Percentiles rank a stretch among this genome's conserved stretches.
Evolutionary conservation across 148 eudicot genomes (phyloP).

Genomic region (Vaccinium corymbosum): DNA sequence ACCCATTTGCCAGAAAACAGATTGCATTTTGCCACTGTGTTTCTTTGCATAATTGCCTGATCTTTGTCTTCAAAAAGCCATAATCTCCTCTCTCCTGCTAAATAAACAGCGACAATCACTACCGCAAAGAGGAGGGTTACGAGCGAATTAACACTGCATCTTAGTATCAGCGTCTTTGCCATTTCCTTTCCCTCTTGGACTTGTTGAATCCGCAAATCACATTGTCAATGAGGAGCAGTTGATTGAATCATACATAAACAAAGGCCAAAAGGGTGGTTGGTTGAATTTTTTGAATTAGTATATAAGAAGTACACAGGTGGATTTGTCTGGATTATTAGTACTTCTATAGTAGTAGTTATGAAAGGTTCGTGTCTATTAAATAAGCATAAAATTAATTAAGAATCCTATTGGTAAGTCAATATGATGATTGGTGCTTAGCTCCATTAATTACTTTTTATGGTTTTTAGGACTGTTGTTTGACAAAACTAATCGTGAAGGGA

Average conservation of each 20-base stretch:
- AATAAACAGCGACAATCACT: slow-evolving; percentile 38
- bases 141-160: slow-evolving; percentile 50
- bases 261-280: neutral
- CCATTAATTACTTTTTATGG: neutral
- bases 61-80: slow-evolving; percentile 16
- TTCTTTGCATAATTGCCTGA: neutral
- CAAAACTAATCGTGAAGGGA: neutral
- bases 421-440: neutral
- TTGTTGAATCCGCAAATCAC: neutral
- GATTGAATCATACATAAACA: neutral
- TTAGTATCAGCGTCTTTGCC: slow-evolving; percentile 30
- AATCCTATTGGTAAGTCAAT: neutral
- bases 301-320: neutral
- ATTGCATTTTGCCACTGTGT: slow-evolving; percentile 35
- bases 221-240: slow-evolving; percentile 11
- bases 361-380: neutral
- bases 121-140: slow-evolving; percentile 32
- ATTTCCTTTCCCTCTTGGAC: slow-evolving; percentile 4
- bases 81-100: slow-evolving; percentile 20
- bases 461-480: neutral
- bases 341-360: neutral
- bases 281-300: neutral
- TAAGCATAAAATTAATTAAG: neutral
- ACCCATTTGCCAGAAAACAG: slow-evolving; percentile 83
- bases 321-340: neutral